These are phyloP conservation scores for Cyberlindnera lachancei DNA, from an alignment of 805 yeast species.

Conservation along the genomic window DNA sequence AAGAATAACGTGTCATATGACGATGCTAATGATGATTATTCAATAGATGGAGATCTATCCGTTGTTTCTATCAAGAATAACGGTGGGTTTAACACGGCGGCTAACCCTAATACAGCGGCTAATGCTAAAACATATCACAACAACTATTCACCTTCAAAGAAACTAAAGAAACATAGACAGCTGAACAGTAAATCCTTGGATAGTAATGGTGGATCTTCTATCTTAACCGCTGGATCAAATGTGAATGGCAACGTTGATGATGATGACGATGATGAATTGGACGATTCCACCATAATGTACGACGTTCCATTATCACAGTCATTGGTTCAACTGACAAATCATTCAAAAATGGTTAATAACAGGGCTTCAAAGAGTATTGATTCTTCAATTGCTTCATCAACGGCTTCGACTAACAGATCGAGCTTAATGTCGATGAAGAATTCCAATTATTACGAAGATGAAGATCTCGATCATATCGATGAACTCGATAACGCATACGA, in stretches of 20 bases:
- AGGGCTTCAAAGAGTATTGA: slow-evolving; percentile 20
- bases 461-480: slow-evolving; percentile 10
- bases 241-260: no score
- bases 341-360: slow-evolving; percentile 25
- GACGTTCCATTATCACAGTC: slow-evolving; percentile 63
- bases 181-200: slow-evolving; percentile 2
- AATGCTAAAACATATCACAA: no score
- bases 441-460: no score
- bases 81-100: no score
- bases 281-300: slow-evolving; percentile 44
- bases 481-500: slow-evolving; percentile 8
- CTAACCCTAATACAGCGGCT: no score
- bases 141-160: slow-evolving; percentile 20
- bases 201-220: no score
- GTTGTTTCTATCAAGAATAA: no score
- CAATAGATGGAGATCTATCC: no score
- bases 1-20: no score
- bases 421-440: slow-evolving; percentile 33
- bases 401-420: slow-evolving; percentile 38
- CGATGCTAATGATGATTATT: no score
- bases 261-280: slow-evolving; percentile 46
- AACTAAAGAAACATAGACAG: slow-evolving; percentile 10
- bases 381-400: no score
- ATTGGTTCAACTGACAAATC: slow-evolving; percentile 30
- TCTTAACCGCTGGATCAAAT: slow-evolving; percentile 4